Base-by-base conservation (phyloP, 345 rosid genomes). In the Litchi chinensis region DNA sequence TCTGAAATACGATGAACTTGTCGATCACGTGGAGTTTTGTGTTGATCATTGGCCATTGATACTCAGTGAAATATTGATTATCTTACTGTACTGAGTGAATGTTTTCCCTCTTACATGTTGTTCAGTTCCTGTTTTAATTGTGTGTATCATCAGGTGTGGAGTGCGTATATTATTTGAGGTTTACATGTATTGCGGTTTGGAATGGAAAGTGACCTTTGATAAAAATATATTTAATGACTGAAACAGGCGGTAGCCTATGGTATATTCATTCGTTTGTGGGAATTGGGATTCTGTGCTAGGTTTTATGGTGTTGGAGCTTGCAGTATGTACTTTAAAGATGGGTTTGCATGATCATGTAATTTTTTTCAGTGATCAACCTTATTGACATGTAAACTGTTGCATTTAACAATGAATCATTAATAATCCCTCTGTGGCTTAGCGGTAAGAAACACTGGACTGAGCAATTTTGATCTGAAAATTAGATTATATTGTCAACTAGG, bases 401-500 rank as follows among this genome's bases (percentile, higher is more conserved):
- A 60, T 60, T 60, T 19, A 60, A 60, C 5, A 9, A 60, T 60
- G 65, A n/a, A n/a, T 60, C 24, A 21, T 3, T 21, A 54, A 54
- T 54, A n/a, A 54, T 60, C 5, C 24, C 5, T 60, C 65, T 16
- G 12, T 60, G 54, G 57, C 57, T 44, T 46, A 69, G 32, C 46
- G 54, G 44, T 21, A 46, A 46, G 32, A 69, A 44, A 69, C 57
- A 11, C 52, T 18, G 50, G 52, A 46, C 37, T 39, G 3, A 22
- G 59, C 59, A 69, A 22, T 69, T 44, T 69, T 44, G 37, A 69
- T 11, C 57, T 69, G 59, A 69, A 69, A 44, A 60, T 19, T 7
- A 16, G 65, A 9, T 60, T 6, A 60, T 19, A 22, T 60, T 54
- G 59, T 54, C 59, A 15, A 54, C 59, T 54, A 54, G 59, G 59